These are phyloP conservation scores for Paxillus ammoniavirescens DNA, from an alignment of 768 basidiomycete species.

Conservation along the genomic window DNA sequence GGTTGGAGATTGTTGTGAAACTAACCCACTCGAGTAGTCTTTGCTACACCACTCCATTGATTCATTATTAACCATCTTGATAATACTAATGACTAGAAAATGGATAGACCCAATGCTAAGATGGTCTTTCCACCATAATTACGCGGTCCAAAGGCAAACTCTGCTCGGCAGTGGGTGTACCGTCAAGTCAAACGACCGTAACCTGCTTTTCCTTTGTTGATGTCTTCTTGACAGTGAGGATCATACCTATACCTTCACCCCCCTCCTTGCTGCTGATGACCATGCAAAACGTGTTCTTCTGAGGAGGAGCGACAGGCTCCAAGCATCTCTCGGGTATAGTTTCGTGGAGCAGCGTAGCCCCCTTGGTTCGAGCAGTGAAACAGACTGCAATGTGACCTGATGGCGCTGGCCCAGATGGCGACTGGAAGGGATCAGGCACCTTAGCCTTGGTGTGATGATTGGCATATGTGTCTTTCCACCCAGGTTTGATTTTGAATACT, in stretches of 20 bases:
- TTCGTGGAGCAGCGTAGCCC: not conserved
- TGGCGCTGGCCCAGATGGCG: not conserved
- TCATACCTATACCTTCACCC: not conserved
- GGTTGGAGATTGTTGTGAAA: too few relatives aligned
- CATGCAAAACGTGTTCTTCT: constrained; percentile 3
- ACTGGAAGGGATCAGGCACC: not conserved
- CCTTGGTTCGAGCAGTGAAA: not conserved
- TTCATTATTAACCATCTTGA: too few relatives aligned
- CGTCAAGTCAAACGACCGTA: not conserved
- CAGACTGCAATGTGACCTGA: not conserved
- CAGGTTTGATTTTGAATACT: not conserved
- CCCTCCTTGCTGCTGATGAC: not conserved
- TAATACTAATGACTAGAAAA: too few relatives aligned
- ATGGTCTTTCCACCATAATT: too few relatives aligned
- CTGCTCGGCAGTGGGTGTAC: too few relatives aligned
- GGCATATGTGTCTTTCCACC: not conserved
- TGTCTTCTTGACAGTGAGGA: not conserved
- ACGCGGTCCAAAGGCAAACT: too few relatives aligned
- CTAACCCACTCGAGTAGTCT: too few relatives aligned
- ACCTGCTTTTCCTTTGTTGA: not conserved
- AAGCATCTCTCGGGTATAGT: not conserved
- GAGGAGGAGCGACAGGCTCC: not conserved
- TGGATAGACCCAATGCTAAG: too few relatives aligned
- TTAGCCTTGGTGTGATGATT: not conserved
- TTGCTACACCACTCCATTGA: too few relatives aligned